Percentiles rank a stretch among this genome's conserved stretches.
Conservation (phyloP, 2,329 filamentous ascomycete species). For the Xylogone sp. region DNA sequence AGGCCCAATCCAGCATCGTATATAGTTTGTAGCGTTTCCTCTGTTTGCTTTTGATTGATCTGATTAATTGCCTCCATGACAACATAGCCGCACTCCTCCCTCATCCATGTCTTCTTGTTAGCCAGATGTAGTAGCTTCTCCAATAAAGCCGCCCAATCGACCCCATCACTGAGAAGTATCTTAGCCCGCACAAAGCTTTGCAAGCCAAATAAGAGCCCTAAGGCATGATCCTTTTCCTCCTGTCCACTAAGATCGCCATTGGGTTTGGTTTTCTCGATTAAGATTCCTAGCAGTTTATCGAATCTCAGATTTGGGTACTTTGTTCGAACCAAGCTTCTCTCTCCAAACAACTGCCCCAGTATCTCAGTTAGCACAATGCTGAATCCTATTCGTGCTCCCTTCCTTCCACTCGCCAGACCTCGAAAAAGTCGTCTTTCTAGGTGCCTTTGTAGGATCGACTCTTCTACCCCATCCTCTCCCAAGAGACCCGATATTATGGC, state of each 20-base stretch:
- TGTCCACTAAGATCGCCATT: conserved; percentile 55
- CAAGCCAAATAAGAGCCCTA: conserved; percentile 83
- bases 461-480: conserved; percentile 43
- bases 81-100: conserved; percentile 82
- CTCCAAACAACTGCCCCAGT: conserved; percentile 64
- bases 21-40: conserved; percentile 60
- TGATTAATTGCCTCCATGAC: conserved; percentile 69
- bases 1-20: conserved; percentile 64
- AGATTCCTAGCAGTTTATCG: conserved; percentile 47
- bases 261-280: conserved; percentile 52
- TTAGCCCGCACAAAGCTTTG: conserved; percentile 81
- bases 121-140: conserved; percentile 70
- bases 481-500: conserved; percentile 55
- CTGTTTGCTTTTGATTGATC: conserved; percentile 51
- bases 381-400: conserved; percentile 84
- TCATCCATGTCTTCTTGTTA: conserved; percentile 81
- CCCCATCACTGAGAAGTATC: conserved; percentile 59
- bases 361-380: conserved; percentile 85
- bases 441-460: conserved; percentile 53
- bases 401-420: conserved; percentile 84
- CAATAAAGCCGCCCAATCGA: conserved; percentile 65
- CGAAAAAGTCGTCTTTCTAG: conserved; percentile 71
- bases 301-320: conserved; percentile 54
- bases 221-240: conserved; percentile 81
- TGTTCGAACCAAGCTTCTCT: conserved; percentile 35